A percentile compares a stretch with the other conserved stretches of the same genome.
phyloP scores from a whole-genome alignment of 2,329 filamentous ascomycete genomes.

The Erysiphe pulchra region DNA sequence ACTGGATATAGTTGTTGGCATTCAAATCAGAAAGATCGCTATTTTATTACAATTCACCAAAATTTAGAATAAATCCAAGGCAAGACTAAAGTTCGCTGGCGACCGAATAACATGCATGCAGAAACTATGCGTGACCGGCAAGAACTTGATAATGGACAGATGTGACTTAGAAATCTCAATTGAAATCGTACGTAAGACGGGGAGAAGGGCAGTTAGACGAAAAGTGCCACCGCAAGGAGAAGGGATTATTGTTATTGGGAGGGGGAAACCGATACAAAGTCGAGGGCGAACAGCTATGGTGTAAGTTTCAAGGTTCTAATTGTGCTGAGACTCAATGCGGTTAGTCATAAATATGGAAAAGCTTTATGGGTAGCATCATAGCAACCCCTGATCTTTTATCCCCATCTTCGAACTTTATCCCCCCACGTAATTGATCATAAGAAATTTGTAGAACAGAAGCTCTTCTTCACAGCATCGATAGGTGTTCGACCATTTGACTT shows the following conservation, averaged over 20 bases:
- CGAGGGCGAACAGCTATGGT: neutral
- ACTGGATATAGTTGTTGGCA: neutral
- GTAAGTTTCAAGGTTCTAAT: neutral
- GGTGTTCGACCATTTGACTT: too few species aligned
- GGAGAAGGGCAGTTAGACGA: neutral
- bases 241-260: too few species aligned
- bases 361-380: neutral
- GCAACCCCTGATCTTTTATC: too few species aligned
- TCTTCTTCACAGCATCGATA: too few species aligned
- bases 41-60: neutral
- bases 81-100: neutral
- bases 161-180: neutral
- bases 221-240: neutral
- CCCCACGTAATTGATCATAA: too few species aligned
- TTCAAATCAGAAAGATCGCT: neutral
- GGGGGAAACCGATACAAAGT: neutral
- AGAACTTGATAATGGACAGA: neutral
- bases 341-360: neutral
- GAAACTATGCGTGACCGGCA: neutral
- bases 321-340: neutral
- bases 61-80: neutral
- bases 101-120: neutral
- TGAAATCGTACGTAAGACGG: neutral
- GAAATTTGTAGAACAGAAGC: too few species aligned
- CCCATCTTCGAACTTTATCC: too few species aligned